These are phyloP conservation scores for Euphrasia arctica DNA, from an alignment of 305 asterid species.

Conservation along the genomic window DNA sequence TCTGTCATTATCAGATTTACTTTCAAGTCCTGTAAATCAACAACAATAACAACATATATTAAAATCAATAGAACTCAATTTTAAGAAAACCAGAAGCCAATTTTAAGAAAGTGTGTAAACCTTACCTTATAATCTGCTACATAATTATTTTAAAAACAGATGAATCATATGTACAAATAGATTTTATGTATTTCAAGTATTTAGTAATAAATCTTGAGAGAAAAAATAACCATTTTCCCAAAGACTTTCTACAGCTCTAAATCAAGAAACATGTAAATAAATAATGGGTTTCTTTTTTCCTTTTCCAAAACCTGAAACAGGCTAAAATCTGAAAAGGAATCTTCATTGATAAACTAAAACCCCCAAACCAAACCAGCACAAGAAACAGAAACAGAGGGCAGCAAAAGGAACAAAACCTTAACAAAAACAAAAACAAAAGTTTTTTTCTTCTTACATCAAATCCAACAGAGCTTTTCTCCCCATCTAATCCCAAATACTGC, in stretches of 20 bases:
- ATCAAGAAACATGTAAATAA: too few relatives aligned
- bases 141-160: not conserved
- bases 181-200: too few relatives aligned
- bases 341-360: not conserved
- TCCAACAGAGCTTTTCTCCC: slow-evolving; percentile 52
- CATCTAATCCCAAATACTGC: slow-evolving; percentile 82
- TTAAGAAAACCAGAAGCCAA: too few relatives aligned
- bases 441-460: slow-evolving; percentile 45
- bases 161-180: not conserved
- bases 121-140: too few relatives aligned
- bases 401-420: not conserved
- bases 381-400: not conserved
- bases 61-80: not conserved
- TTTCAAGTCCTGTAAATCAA: slow-evolving; percentile 54
- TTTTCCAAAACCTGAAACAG: too few relatives aligned
- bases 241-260: not conserved
- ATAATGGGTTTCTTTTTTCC: too few relatives aligned
- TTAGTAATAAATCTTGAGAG: too few relatives aligned
- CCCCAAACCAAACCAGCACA: not conserved
- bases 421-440: not conserved
- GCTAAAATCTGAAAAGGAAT: not conserved
- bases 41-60: not conserved
- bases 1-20: slow-evolving; percentile 82
- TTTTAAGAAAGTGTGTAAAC: too few relatives aligned
- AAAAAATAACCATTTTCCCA: not conserved